Evolutionary conservation across 2,329 filamentous ascomycete genomes (phyloP), one percentile per base, ranked within the genome.

Genomic region (Ustulina deusta): DNA sequence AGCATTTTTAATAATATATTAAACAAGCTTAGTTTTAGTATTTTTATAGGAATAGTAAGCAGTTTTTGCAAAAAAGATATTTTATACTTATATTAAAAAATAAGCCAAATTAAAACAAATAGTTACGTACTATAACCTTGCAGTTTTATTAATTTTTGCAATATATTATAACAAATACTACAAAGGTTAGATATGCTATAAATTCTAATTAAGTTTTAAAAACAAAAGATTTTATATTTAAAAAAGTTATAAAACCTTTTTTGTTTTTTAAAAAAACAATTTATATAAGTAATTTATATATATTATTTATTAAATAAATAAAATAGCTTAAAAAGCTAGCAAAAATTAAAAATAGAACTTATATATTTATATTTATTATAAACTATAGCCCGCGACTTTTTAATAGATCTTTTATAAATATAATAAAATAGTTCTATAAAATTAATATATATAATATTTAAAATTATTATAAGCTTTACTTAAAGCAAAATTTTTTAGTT

Each of bases 351-450:
- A 55, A 17, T 55, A 38, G 9, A 55, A 55, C 51, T 55, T 55
- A 55, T 15, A 55, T 15, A 55, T 55, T 15, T 15, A 55, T 11
- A 55, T 55, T 13, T 55, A 55, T 40, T 55, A 55, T 55, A 55
- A 38, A 38, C 34, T 55, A 15, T 55, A 55, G 34, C 51, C n/a
- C 9, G 34, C 34, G 10, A 55, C 51, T 38, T 13, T 15, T 38
- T 11, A 20, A 55, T 55, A 55, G 6, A 55, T 55, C 10, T 27
- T 15, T 13, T 49, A 15, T 15, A 49, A 49, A 49, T 27, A 15
- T 15, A 15, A 49, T 15, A 49, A 49, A 15, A 49, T 49, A 17
- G 20, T 22, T 15, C 11, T 15, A 15, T 49, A 49, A 49, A 17
- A 49, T 49, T 17, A 49, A 49, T 49, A 49, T 49, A 49, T 49